Conservation (phyloP, 106 monocot species). For the Dactylorhiza incarnata region DNA sequence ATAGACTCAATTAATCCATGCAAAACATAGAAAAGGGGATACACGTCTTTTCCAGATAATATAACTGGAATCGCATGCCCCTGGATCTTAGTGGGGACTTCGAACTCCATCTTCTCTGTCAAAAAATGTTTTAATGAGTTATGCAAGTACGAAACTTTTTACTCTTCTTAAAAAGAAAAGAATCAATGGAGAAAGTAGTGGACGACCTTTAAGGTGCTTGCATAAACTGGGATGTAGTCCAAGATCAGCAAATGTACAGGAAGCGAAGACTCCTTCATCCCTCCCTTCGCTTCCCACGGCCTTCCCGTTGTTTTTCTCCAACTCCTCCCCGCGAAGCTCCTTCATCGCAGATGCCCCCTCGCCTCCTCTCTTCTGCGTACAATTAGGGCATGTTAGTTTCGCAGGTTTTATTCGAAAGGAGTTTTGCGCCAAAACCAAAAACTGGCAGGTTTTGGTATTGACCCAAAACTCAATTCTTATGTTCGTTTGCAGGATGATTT, state of each 20-base stretch:
- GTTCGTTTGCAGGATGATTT: no score
- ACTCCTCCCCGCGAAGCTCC: background rate
- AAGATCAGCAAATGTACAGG: constrained; percentile 79
- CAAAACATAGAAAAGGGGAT: constrained; percentile 35
- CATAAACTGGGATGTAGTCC: constrained; percentile 79
- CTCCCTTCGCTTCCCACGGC: constrained; percentile 1
- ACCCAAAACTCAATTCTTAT: no score
- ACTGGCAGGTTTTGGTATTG: no score
- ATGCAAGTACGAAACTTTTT: background rate
- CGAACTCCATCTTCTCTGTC: constrained; percentile 84
- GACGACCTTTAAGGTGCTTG: constrained; percentile 74
- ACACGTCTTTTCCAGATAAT: constrained; percentile 69
- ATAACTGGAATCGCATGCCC: constrained; percentile 79
- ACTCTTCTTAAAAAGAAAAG: background rate
- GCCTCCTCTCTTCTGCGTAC: background rate
- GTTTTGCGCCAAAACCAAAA: no score
- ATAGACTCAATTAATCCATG: background rate
- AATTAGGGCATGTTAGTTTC: background rate
- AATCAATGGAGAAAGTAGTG: background rate
- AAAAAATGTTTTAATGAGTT: constrained; percentile 4
- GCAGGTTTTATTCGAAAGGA: no score
- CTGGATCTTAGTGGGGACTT: constrained; percentile 76
- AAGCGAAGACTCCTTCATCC: constrained; percentile 54
- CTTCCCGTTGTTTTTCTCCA: constrained; percentile 11
- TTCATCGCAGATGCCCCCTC: constrained; percentile 7